Evolutionary conservation across 805 yeast genomes (phyloP).

Genomic region (Cyberlindnera amylophila): DNA sequence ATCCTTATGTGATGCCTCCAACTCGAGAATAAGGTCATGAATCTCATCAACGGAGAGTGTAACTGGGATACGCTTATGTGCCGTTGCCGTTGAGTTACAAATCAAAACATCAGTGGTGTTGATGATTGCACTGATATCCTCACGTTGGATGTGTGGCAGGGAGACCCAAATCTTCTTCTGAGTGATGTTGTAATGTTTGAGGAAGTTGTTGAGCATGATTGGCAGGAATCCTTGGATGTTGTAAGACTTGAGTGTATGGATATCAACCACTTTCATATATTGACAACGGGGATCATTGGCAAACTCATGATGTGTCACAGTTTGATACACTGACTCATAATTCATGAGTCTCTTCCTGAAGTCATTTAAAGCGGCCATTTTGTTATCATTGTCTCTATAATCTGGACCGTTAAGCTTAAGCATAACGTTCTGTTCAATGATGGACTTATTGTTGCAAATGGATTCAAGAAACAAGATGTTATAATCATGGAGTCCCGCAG

Average conservation of each 20-base stretch:
- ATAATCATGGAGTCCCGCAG: constrained; percentile 25
- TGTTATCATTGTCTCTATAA: constrained; percentile 19
- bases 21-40: constrained; percentile 22
- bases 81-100: not conserved
- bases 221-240: constrained; percentile 40
- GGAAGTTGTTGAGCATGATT: constrained; percentile 19
- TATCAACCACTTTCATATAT: constrained; percentile 60
- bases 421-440: constrained; percentile 30
- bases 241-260: constrained; percentile 50
- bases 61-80: constrained; percentile 3
- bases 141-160: constrained; percentile 7
- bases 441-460: constrained; percentile 27
- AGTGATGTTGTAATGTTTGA: constrained; percentile 18
- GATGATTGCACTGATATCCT: constrained; percentile 7
- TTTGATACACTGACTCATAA: constrained; percentile 50
- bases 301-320: constrained; percentile 38
- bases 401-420: constrained; percentile 34
- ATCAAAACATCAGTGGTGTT: not conserved
- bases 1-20: constrained; percentile 17
- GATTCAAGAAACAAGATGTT: constrained; percentile 40
- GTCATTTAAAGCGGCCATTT: constrained; percentile 27
- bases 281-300: constrained; percentile 44
- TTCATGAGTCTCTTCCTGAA: constrained; percentile 45
- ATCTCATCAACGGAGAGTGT: constrained; percentile 16
- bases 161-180: constrained; percentile 23